Evolutionary conservation across 257 asterid genomes (phyloP).

Genomic region (Solanum sparsipilum): DNA sequence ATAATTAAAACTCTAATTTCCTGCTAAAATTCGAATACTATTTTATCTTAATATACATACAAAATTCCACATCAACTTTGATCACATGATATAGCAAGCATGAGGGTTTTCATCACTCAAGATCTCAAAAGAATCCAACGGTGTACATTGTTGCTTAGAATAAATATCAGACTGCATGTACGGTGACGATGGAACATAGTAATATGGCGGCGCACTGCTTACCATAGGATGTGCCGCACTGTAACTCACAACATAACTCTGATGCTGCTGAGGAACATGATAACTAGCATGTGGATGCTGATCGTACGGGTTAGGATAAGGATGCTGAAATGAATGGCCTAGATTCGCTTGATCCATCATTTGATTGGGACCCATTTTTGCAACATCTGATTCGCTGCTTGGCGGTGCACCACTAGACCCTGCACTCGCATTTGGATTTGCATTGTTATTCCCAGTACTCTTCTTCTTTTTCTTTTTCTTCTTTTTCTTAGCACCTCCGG

Average conservation of each 20-base stretch:
- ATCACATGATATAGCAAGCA: constrained; percentile 57
- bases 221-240: constrained; percentile 42
- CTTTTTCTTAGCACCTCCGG: constrained; percentile 36
- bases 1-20: background rate
- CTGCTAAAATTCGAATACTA: background rate
- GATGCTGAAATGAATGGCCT: constrained; percentile 15
- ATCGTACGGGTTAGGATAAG: background rate
- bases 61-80: background rate
- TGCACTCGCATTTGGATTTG: constrained; percentile 4
- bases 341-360: constrained; percentile 22
- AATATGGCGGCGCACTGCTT: constrained; percentile 27
- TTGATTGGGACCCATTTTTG: constrained; percentile 18
- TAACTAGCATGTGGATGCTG: constrained; percentile 14
- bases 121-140: constrained; percentile 56
- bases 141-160: constrained; percentile 13
- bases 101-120: constrained; percentile 82
- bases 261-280: constrained; percentile 28
- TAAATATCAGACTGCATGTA: constrained; percentile 19
- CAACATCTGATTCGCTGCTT: constrained; percentile 27
- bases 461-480: constrained; percentile 46
- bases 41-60: background rate
- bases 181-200: constrained; percentile 43
- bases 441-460: constrained; percentile 1
- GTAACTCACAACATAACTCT: constrained; percentile 43
- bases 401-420: constrained; percentile 22